These are phyloP conservation scores for Nakazawaea populi DNA, from an alignment of 805 yeast species.

Conservation along the genomic window DNA sequence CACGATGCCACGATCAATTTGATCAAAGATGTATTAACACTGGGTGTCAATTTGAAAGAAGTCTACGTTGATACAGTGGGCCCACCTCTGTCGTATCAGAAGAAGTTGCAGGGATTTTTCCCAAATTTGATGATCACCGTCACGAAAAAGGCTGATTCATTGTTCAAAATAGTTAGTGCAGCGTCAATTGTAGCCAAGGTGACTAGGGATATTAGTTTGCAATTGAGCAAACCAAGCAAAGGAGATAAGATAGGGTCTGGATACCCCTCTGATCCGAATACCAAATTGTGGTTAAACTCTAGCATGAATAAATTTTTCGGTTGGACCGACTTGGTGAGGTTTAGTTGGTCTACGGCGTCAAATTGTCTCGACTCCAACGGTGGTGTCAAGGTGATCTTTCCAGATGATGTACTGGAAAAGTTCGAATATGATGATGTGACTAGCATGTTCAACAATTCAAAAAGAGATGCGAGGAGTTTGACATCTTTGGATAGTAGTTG, in stretches of 20 bases:
- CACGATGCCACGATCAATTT: constrained; percentile 87
- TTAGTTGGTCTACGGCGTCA: constrained; percentile 91
- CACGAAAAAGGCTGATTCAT: constrained; percentile 90
- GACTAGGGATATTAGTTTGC: constrained; percentile 70
- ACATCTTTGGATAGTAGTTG: constrained; percentile 6
- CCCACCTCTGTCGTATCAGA: constrained; percentile 81
- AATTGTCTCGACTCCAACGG: constrained; percentile 56
- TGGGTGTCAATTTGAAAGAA: constrained; percentile 60
- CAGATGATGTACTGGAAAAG: constrained; percentile 32
- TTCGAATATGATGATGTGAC: constrained; percentile 7
- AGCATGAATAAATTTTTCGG: constrained; percentile 74
- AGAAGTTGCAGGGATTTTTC: constrained; percentile 61
- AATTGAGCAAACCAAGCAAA: constrained; percentile 25
- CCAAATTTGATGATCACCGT: constrained; percentile 74
- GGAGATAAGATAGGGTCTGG: constrained; percentile 73
- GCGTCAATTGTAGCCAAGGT: constrained; percentile 97
- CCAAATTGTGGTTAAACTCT: constrained; percentile 65
- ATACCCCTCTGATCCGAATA: constrained; percentile 89
- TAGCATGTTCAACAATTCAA: constrained; percentile 2
- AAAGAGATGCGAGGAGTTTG: constrained; percentile 1
- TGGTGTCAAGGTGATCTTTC: constrained; percentile 57
- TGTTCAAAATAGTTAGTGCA: constrained; percentile 87
- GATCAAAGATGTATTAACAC: constrained; percentile 56
- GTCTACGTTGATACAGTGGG: constrained; percentile 96
- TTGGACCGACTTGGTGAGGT: constrained; percentile 74